A percentile compares a stretch with the other conserved stretches of the same genome.
Conservation (phyloP, 2,329 filamentous ascomycete species). For the Coniochaeta prunicola region DNA sequence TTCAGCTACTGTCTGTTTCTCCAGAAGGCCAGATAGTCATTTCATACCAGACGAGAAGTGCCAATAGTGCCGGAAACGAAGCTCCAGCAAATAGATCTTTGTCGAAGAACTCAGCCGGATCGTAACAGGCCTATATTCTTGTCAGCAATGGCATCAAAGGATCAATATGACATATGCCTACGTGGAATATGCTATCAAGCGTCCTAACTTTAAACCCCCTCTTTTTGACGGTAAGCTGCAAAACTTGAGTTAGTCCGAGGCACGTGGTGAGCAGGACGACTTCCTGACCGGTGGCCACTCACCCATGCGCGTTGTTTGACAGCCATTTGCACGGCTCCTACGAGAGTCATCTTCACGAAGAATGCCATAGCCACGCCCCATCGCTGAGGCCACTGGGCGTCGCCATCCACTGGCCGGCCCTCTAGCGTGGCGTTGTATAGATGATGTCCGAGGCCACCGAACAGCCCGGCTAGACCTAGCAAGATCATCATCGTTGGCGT, state of each 20-base stretch:
- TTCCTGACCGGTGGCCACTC: neutral
- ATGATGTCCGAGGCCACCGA: slow-evolving; percentile 7
- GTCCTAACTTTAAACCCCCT: slow-evolving; percentile 6
- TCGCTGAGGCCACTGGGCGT: slow-evolving; percentile 8
- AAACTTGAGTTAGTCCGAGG: neutral
- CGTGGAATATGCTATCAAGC: slow-evolving; percentile 8
- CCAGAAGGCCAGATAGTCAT: neutral
- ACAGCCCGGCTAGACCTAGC: slow-evolving; percentile 5
- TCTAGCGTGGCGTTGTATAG: slow-evolving; percentile 7
- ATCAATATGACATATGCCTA: neutral
- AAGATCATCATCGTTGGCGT: slow-evolving; percentile 4
- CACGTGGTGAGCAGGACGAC: neutral
- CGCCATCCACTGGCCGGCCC: slow-evolving; percentile 4
- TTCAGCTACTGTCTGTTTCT: neutral
- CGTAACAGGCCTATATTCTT: neutral
- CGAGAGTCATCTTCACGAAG: slow-evolving; percentile 8
- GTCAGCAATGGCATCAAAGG: neutral
- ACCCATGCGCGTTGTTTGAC: slow-evolving; percentile 12
- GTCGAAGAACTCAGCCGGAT: neutral
- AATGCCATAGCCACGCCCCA: slow-evolving; percentile 9
- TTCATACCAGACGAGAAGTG: neutral
- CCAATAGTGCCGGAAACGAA: neutral
- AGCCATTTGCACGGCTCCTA: slow-evolving; percentile 7
- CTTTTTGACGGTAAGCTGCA: slow-evolving; percentile 7
- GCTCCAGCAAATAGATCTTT: neutral